phyloP scores from a whole-genome alignment of 1,284 basidiomycete genomes.

The Apiotrichum sp. region DNA sequence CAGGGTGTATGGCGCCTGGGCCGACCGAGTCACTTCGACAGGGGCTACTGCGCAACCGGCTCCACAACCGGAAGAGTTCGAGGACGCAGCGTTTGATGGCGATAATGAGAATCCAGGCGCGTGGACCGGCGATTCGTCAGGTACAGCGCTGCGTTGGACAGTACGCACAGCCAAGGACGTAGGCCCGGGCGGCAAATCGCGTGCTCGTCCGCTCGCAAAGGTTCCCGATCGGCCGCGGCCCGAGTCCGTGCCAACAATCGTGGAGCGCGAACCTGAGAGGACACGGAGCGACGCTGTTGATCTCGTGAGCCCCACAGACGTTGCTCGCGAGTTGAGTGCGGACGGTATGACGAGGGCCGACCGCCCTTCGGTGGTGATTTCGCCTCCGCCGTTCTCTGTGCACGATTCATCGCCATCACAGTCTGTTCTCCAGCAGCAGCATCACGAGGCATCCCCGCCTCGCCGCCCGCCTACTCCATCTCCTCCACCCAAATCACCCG shows the following conservation, averaged over 20 bases:
- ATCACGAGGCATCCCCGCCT: not conserved
- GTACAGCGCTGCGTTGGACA: slow-evolving; percentile 6
- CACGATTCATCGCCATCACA: too few relatives aligned
- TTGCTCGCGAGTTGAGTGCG: not conserved
- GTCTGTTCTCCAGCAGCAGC: not conserved
- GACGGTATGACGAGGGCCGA: too few relatives aligned
- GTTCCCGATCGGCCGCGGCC: not conserved
- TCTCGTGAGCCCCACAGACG: slow-evolving; percentile 5
- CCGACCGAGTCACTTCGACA: slow-evolving; percentile 32
- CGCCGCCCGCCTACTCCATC: too few relatives aligned
- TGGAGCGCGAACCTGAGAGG: not conserved
- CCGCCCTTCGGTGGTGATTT: too few relatives aligned
- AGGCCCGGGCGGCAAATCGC: not conserved
- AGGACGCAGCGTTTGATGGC: slow-evolving; percentile 13
- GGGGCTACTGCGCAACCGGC: not conserved
- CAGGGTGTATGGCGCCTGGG: slow-evolving; percentile 44
- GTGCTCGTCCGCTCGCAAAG: not conserved
- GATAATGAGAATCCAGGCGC: slow-evolving; percentile 15
- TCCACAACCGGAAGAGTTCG: not conserved
- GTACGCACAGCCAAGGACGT: not conserved
- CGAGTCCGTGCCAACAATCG: not conserved
- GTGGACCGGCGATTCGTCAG: slow-evolving; percentile 3
- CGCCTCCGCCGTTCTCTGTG: too few relatives aligned
- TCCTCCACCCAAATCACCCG: not conserved
- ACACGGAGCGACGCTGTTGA: slow-evolving; percentile 13